Base-by-base conservation (phyloP, 2,329 filamentous ascomycete species). In the Alternaria gaisen region DNA sequence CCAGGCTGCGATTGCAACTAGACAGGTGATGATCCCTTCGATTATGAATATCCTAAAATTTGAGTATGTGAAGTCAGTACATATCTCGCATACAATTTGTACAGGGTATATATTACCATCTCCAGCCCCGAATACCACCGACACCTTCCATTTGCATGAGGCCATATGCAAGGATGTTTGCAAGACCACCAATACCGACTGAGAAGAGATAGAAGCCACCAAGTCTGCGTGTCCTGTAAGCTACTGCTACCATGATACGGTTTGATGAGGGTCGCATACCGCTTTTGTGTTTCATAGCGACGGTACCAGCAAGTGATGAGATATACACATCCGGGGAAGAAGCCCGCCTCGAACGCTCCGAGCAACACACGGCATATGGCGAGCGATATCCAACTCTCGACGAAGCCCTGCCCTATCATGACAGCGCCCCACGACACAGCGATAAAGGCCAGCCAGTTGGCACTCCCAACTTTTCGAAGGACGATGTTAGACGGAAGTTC, bases 251-350 rank as follows among this genome's bases (percentile, higher is more conserved):
- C 6, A 53, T 14, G 4, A 3, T 24, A n/a, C 14, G 10, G 12
- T 4, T 30, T 41, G 4, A 3, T 54, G 26, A 20, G 6, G 6
- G 16, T 10, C 11, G 44, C 66, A 53, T 61, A 72, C 71, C 68
- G 60, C 46, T 69, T 71, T 41, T 70, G 65, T 24, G 62, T 62
- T 34, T 72, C 70, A 12, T 67, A 70, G 11, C 68, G 58, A 34
- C 61, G 65, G 24, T 74, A 75, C 71, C 72, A 75, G 30, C 71
- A 72, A 0, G 70, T 70, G 20, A 75, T 71, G n/a, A 74, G 54
- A 34, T 73, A 74, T 8, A 71, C 60, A 52, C 70, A 74, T 4
- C 72, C 72, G 1, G 69, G 69, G 30, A 75, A 73, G 51, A 72
- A 75, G 1, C 71, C 71, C 4, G 67, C 65, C 42, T 74, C 71